Evolutionary conservation across 306 rosid species (phyloP), one percentile per base, ranked within the genome.

Genomic region (Pyrus bretschneideri): DNA sequence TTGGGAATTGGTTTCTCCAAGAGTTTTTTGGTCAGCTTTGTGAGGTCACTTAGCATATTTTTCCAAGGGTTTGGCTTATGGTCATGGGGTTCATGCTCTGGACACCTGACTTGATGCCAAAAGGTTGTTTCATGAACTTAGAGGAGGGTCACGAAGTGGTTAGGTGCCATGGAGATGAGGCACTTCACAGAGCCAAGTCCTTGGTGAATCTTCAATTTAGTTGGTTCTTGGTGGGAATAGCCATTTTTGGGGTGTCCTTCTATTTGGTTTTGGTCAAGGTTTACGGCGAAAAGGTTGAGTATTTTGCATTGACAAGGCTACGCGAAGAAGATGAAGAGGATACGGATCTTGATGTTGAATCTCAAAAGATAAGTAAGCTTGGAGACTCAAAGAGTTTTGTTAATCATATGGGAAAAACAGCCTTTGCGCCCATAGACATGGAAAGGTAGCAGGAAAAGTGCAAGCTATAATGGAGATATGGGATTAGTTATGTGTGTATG

Each of bases 1-100:
- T 9, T 90, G 31, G 96, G 93, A 68, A 89, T 94, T 29, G 77
- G 83, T 25, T 1, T 84, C 1, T 87, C 88, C 0, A 73, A 55
- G 18, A 90, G 90, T 44, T 90, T 94, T 81, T 0, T 88, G 62
- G 57, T 92, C 3, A 87, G 93, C 60, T 94, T 92, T 42, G 85
- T 88, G 6, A 84, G 96, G 44, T 92, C 97, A 0, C 13, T 86
- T 0, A 84, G 95, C 44, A 88, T 94, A 51, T 21, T 77, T 9
- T 89, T 88, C 55, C 96, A 90, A 73, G 98, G 98, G 1, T 2
- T 92, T 94, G 97, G 98, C 79, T 94, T 6, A 55, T 89, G 1
- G 57, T 76, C 35, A 87, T 87, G 93, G 98, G 98, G 0, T 54
- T 88, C 62, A 83, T 86, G 83, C 85, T 95, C 0, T 95, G 97